These are phyloP conservation scores for Fraxinus ornus DNA, from an alignment of 305 asterid genomes.

Conservation along the genomic window DNA sequence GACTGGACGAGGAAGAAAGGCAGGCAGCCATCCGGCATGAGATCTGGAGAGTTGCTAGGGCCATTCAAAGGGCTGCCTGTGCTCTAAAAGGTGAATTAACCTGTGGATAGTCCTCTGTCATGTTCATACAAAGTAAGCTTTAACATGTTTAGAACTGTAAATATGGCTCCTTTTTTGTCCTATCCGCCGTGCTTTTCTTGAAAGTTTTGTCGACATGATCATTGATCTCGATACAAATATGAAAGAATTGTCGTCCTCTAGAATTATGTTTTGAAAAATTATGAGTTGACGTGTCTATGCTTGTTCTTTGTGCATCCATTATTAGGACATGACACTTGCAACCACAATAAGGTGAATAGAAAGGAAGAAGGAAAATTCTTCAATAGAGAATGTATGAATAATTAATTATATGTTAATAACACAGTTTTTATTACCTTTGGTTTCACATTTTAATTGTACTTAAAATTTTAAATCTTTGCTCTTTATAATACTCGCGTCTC, in stretches of 20 bases:
- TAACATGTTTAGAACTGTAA: neutral
- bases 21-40: conserved; percentile 54
- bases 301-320: neutral
- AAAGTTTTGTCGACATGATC: neutral
- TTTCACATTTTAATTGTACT: neutral
- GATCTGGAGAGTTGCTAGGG: conserved; percentile 86
- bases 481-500: neutral
- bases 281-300: neutral
- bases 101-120: conserved; percentile 19
- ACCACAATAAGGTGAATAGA: neutral
- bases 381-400: neutral
- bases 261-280: neutral
- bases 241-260: neutral
- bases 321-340: neutral
- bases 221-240: neutral
- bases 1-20: conserved; percentile 29
- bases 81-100: conserved; percentile 60
- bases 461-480: neutral
- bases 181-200: neutral
- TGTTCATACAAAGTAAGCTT: neutral
- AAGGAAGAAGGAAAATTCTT: neutral
- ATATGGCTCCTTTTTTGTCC: conserved; percentile 3
- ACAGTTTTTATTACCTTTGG: neutral
- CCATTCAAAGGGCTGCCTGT: conserved; percentile 63
- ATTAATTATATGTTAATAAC: too few relatives aligned